A percentile compares a stretch with the other conserved stretches of the same genome.
phyloP scores from a whole-genome alignment of 805 yeast genomes.

The Candida easanensis region DNA sequence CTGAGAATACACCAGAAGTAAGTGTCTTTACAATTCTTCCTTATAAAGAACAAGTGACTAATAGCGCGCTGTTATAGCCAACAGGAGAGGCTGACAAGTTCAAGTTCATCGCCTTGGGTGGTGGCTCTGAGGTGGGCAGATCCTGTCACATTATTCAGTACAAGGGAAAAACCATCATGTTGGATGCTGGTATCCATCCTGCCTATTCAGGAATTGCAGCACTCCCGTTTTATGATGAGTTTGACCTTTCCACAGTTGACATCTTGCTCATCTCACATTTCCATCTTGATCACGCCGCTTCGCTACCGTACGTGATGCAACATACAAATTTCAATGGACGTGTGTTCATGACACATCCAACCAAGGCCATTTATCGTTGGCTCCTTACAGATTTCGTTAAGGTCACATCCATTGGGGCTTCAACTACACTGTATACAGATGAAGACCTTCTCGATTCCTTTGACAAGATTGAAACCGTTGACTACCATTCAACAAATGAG shows the following conservation, averaged over 20 bases:
- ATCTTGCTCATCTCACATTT: slow-evolving; percentile 87
- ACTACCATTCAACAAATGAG: slow-evolving; percentile 92
- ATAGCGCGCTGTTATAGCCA: slow-evolving; percentile 1
- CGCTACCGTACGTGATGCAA: slow-evolving; percentile 96
- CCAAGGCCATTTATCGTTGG: slow-evolving; percentile 98
- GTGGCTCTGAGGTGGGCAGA: slow-evolving; percentile 97
- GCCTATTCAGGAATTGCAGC: slow-evolving; percentile 88
- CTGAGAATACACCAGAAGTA: slow-evolving; percentile 2
- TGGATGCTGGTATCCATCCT: slow-evolving; percentile 98
- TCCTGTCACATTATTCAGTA: slow-evolving; percentile 91
- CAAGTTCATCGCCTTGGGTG: slow-evolving; percentile 88
- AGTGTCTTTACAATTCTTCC: neutral
- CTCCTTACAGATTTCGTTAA: slow-evolving; percentile 88
- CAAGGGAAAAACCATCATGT: slow-evolving; percentile 92
- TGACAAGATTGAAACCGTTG: slow-evolving; percentile 89
- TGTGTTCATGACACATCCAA: slow-evolving; percentile 98
- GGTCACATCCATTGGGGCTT: slow-evolving; percentile 63
- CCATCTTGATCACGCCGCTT: slow-evolving; percentile 97
- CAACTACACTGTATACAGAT: slow-evolving; percentile 66
- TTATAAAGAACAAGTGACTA: neutral
- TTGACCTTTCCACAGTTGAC: slow-evolving; percentile 84
- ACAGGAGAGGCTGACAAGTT: slow-evolving; percentile 33
- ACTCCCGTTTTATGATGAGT: slow-evolving; percentile 93
- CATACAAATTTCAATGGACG: slow-evolving; percentile 93
- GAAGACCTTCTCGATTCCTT: slow-evolving; percentile 87